phyloP scores from a whole-genome alignment of 2,329 filamentous ascomycete genomes.

The Penicillium sp. region DNA sequence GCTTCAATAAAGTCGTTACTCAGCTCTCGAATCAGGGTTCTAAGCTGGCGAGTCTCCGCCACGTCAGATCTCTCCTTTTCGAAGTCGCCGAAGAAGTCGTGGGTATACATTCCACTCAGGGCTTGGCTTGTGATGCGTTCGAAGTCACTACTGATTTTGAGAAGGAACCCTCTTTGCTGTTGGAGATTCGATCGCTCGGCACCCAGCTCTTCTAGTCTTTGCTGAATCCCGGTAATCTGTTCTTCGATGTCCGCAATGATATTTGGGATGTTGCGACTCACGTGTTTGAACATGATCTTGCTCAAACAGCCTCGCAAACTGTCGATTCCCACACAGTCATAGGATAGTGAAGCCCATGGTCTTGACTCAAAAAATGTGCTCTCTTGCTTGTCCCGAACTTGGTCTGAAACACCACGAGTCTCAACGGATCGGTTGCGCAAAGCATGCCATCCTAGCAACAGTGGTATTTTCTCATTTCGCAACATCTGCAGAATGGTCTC shows the following conservation, averaged over 20 bases:
- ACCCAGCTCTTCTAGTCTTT: constrained; percentile 25
- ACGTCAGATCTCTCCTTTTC: constrained; percentile 10
- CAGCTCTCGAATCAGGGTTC: constrained; percentile 26
- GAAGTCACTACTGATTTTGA: constrained; percentile 40
- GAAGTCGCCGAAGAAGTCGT: constrained; percentile 41
- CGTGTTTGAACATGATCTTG: constrained; percentile 32
- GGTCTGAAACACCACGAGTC: constrained; percentile 24
- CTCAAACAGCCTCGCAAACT: constrained; percentile 40
- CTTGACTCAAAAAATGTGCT: constrained; percentile 33
- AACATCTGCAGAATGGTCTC: constrained; percentile 36
- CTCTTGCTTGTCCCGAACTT: constrained; percentile 33
- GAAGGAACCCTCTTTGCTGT: constrained; percentile 28
- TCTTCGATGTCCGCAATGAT: constrained; percentile 39
- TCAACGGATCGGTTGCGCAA: constrained; percentile 47
- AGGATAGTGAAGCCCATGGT: constrained; percentile 27
- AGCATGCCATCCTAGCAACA: constrained; percentile 52
- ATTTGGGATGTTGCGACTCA: constrained; percentile 31
- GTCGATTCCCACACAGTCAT: constrained; percentile 32
- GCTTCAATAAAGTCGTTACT: constrained; percentile 30
- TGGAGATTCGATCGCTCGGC: constrained; percentile 22
- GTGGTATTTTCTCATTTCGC: constrained; percentile 41
- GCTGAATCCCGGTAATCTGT: constrained; percentile 35
- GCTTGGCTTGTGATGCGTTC: constrained; percentile 39
- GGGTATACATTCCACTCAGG: constrained; percentile 42
- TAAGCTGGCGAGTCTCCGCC: constrained; percentile 26